Evolutionary conservation across 139 green algal genomes (phyloP).

Genomic region (Micractinium conductrix): DNA sequence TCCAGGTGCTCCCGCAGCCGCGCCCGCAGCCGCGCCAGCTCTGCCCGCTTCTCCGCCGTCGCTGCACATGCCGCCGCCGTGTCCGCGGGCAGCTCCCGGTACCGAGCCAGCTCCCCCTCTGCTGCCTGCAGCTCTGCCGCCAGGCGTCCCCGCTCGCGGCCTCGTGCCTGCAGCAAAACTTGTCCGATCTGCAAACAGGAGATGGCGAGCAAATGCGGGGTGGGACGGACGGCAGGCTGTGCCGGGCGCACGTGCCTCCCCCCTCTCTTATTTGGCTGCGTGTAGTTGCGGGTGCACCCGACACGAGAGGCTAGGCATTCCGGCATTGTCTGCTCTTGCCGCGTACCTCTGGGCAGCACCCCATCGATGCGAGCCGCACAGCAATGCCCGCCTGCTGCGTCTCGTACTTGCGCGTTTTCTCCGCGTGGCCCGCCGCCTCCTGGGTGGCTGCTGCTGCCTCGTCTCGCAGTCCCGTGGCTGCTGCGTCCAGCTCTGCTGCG

Average conservation of each 20-base stretch:
- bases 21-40: conserved; percentile 16
- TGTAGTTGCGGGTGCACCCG: background rate
- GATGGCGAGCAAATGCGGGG: background rate
- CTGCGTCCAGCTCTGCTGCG: background rate
- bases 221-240: background rate
- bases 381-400: background rate
- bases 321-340: background rate
- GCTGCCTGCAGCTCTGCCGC: background rate
- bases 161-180: background rate
- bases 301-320: background rate
- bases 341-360: conserved; percentile 5
- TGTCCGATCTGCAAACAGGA: conserved; percentile 3
- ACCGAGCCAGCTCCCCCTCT: conserved; percentile 1
- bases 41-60: background rate
- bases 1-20: conserved; percentile 23
- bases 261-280: too few relatives aligned
- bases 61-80: background rate
- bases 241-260: too few relatives aligned
- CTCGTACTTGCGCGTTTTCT: background rate
- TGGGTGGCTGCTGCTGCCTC: background rate
- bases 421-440: background rate
- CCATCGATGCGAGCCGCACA: background rate
- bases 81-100: conserved; percentile 2
- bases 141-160: background rate
- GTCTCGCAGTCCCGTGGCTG: background rate